Evolutionary conservation across 768 basidiomycete genomes (phyloP).

Genomic region (Suillus cothurnatus): DNA sequence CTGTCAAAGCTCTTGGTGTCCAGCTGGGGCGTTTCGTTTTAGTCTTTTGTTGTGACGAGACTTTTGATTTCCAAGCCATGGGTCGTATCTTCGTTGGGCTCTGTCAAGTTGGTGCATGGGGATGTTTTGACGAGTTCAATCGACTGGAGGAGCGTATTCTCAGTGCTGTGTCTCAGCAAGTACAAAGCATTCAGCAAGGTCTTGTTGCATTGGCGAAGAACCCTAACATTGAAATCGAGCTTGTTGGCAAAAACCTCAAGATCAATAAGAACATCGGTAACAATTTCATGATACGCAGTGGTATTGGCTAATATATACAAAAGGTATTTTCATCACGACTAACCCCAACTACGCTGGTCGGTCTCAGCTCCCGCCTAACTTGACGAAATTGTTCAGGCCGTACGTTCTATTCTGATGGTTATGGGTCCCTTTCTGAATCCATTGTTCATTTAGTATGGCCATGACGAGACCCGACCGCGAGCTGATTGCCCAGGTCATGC

Average conservation of each 20-base stretch:
- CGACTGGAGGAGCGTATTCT: slow-evolving; percentile 97
- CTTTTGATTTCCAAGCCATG: slow-evolving; percentile 99
- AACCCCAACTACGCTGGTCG: slow-evolving; percentile 99
- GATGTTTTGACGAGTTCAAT: slow-evolving; percentile 98
- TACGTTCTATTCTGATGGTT: slow-evolving; percentile 40
- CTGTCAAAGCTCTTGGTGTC: slow-evolving; percentile 97
- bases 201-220: slow-evolving; percentile 81
- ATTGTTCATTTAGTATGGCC: slow-evolving; percentile 69
- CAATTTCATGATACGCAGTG: slow-evolving; percentile 12
- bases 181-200: slow-evolving; percentile 97
- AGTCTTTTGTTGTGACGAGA: slow-evolving; percentile 99
- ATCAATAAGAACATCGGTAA: slow-evolving; percentile 92
- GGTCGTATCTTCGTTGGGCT: slow-evolving; percentile 98
- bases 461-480: slow-evolving; percentile 99
- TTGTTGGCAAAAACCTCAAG: slow-evolving; percentile 92
- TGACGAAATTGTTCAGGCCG: slow-evolving; percentile 94
- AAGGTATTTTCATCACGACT: slow-evolving; percentile 97
- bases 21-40: slow-evolving; percentile 98
- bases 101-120: slow-evolving; percentile 99
- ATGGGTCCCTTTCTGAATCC: slow-evolving; percentile 15
- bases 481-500: slow-evolving; percentile 98
- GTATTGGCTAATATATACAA: slow-evolving; percentile 15
- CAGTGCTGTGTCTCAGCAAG: slow-evolving; percentile 97
- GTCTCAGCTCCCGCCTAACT: slow-evolving; percentile 83
- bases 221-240: slow-evolving; percentile 88